These are phyloP conservation scores for Ceratobasidium sp. DNA, from an alignment of 1,284 basidiomycete genomes.

Conservation along the genomic window DNA sequence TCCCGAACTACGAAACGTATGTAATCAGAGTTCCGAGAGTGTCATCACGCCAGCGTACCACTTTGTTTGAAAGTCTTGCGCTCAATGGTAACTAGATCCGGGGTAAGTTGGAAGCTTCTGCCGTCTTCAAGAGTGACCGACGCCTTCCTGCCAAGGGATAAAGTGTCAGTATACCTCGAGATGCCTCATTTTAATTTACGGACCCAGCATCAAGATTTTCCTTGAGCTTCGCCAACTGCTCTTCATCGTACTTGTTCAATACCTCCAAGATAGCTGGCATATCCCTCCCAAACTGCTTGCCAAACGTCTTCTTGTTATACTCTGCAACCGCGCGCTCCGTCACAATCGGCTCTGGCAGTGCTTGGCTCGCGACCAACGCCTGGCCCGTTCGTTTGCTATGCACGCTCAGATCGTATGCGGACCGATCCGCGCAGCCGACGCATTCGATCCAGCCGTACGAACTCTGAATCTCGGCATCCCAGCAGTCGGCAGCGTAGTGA, in stretches of 20 bases:
- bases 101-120: conserved; percentile 77
- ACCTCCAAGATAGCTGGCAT: conserved; percentile 78
- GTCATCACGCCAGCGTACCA: conserved; percentile 65
- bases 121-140: conserved; percentile 66
- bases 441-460: conserved; percentile 99
- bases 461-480: conserved; percentile 98
- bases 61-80: conserved; percentile 92
- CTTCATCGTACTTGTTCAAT: conserved; percentile 78
- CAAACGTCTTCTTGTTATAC: conserved; percentile 91
- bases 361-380: conserved; percentile 84
- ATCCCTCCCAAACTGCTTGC: conserved; percentile 91
- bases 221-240: conserved; percentile 76
- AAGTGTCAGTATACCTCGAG: conserved; percentile 59
- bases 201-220: conserved; percentile 82
- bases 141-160: conserved; percentile 53
- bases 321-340: conserved; percentile 80
- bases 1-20: conserved; percentile 77
- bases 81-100: conserved; percentile 84
- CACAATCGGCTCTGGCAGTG: conserved; percentile 83
- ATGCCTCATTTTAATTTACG: conserved; percentile 53
- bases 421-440: conserved; percentile 98
- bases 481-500: conserved; percentile 98
- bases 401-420: conserved; percentile 89
- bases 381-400: conserved; percentile 72
- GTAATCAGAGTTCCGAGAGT: neutral